Base-by-base conservation (phyloP, 2,329 filamentous ascomycete genomes). In the Leptoxyphium fumago region DNA sequence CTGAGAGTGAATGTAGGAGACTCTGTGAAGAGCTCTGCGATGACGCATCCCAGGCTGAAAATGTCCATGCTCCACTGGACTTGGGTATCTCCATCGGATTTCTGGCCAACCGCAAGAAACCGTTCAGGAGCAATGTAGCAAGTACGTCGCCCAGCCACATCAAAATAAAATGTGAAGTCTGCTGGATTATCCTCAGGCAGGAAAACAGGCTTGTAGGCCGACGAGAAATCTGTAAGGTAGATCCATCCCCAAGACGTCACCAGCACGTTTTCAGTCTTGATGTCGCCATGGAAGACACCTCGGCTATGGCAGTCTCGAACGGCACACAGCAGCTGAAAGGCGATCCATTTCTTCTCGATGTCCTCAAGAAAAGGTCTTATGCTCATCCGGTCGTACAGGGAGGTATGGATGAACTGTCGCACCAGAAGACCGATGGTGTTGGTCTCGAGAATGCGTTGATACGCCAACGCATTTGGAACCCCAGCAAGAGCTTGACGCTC, bases 211-310 rank as follows among this genome's bases (percentile, higher is more conserved):
- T 98, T 98, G 68, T 94, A 96, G 0, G 84, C 82, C 0, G 89
- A 87, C 3, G 89, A 94, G 61, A 96, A 98, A 62, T 98, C 91
- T n/a, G 88, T 82, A 32, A 98, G 73, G 61, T 96, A 98, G 2
- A 98, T 73, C 91, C 93, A 98, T 66, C 96, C 95, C 91, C 91
- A 98, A 6, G 91, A 96, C 0, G 91, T 98, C 42, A 98, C 89
- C 40, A 98, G 70, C 30, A 94, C 78, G 56, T 98, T 98, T 64
- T 98, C 89, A 1, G 89, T 91, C 70, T 98, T 98, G 69, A 98
- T 96, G 59, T 98, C 93, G 46, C 91, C 93, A 60, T 98, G 91
- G 61, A 88, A 96, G 42, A 98, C 73, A 55, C 93, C 84, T 40
- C 82, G 75, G 26, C 82, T 73, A 62, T 98, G 91, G 55, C 86